A percentile compares a stretch with the other conserved stretches of the same genome.
Evolutionary conservation across 805 yeast species (phyloP).

Genomic region (Candida ipomoeae): DNA sequence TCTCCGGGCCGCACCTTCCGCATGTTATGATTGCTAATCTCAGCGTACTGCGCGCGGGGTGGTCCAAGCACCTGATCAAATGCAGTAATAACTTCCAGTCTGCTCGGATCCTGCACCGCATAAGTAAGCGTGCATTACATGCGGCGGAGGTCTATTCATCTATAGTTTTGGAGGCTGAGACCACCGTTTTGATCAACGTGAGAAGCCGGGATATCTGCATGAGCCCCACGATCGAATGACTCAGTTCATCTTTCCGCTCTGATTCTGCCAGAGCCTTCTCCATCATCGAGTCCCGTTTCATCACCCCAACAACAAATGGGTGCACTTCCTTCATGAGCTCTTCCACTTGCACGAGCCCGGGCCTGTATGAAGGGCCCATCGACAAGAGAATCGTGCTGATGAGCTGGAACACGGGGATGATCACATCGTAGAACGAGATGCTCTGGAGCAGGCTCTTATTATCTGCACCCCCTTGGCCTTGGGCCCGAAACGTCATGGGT

Average conservation of each 20-base stretch:
- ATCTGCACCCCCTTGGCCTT: background rate
- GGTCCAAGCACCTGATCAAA: background rate
- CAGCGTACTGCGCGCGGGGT: background rate
- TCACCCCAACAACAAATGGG: slow-evolving; percentile 54
- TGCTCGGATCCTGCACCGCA: slow-evolving; percentile 2
- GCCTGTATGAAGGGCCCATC: slow-evolving; percentile 70
- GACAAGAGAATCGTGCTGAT: slow-evolving; percentile 63
- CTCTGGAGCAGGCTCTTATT: slow-evolving; percentile 3
- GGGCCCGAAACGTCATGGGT: slow-evolving; percentile 36
- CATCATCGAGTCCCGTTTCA: slow-evolving; percentile 52
- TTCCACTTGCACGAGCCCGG: slow-evolving; percentile 51
- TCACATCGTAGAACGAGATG: slow-evolving; percentile 60
- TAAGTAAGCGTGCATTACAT: slow-evolving; percentile 1
- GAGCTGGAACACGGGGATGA: slow-evolving; percentile 72
- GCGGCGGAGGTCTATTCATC: slow-evolving; percentile 3
- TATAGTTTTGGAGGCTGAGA: slow-evolving; percentile 7
- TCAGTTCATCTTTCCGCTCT: slow-evolving; percentile 21
- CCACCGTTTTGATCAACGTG: slow-evolving; percentile 13
- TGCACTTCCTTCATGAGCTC: slow-evolving; percentile 49
- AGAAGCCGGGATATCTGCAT: slow-evolving; percentile 42
- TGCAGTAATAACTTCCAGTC: background rate
- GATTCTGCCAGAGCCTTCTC: slow-evolving; percentile 16
- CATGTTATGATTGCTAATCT: background rate
- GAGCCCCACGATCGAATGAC: slow-evolving; percentile 35
- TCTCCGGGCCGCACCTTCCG: background rate